Base-by-base conservation (phyloP, 2,329 filamentous ascomycete species). In the Colletotrichum caudatum region DNA sequence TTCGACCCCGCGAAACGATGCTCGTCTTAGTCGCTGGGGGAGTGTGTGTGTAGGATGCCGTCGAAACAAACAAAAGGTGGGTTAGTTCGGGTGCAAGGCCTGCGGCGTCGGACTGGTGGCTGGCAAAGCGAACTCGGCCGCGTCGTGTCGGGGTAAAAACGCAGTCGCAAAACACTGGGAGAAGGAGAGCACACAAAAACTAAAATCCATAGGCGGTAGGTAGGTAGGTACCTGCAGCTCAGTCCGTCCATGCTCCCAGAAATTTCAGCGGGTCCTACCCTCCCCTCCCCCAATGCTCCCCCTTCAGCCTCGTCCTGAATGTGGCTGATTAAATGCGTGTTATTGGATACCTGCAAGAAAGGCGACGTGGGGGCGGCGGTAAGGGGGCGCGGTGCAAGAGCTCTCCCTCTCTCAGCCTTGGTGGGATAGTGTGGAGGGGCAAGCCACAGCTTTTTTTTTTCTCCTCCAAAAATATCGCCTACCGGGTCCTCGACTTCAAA, bases 241-340 rank as follows among this genome's bases (percentile, higher is more conserved):
- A 62, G 39, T 37, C 46, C 23, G 16, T 11, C 23, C 48, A 23
- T 39, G 50, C 26, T 44, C 39, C 61, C 37, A 33, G 23, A 64
- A 64, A 56, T 64, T 64, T 64, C 61, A 64, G 61, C 20, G 61
- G 61, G 61, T 64, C 23, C n/a, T n/a, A n/a, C n/a, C n/a, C n/a
- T n/a, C n/a, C n/a, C n/a, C 61, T 33, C 61, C 23, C 23, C 23
- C 23, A 33, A n/a, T 26, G 18, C 50, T 41, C 18, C 9, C n/a
- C n/a, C 29, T 18, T 56, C 61, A 64, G 61, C 61, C 61, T 56
- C 50, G 61, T 14, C 37, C 9, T 0, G 2, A 12, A 29, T 56
- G 61, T 64, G 50, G 50, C 50, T 56, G 37, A 11, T 46, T 26
- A 23, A 9, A n/a, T 8, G 1, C 2, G 1, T 41, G 7, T 64